Base-by-base conservation (phyloP, 1,139 yeast species). In the Pichia norvegensis region DNA sequence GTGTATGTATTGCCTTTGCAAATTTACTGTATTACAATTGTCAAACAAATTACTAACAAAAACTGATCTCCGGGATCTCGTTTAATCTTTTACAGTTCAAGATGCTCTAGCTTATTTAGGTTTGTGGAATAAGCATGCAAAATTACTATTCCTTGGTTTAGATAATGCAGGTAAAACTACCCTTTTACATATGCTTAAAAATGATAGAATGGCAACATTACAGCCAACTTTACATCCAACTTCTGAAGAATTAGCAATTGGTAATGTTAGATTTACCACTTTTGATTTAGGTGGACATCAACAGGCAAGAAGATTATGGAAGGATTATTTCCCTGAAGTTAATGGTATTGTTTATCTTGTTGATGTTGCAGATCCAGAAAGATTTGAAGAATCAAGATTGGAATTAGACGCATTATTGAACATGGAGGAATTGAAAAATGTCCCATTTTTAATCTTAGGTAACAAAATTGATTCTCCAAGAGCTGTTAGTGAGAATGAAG, bases 151-250 rank as follows among this genome's bases (percentile, higher is more conserved):
- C 69, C 78, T 92, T 53, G 99, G 99, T 50, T 80, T 92, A 57
- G 99, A 92, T 69, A 94, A 94, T 63, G 99, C 99, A 45, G 99
- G 99, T 66, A 92, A 92, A 67, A 92, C 98, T 47, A 92, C 99
- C 37, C 74, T 92, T 59, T 76, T 92, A 62, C 98, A 92, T 67
- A 92, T 92, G 96, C 77, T 92, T 66, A 92, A 85, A 74, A 94
- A 92, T 65, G 99, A 92, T 67, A 82, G 99, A 70, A 78, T 92
- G 69, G 98, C 98, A 48, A 88, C 97, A 42, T 78, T 92, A 61
- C 96, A 88, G 67, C 98, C 98, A 56, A 92, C 99, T 29, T 80
- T 92, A 68, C 99, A 92, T 67, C 99, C 99, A 59, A 87, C 98
- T 33, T 87, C 97, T 22, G 99, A 92, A 69, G 99, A 92, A 67